Evolutionary conservation across 176 grass and related monocot genomes (phyloP).

Genomic region (Triticum aestivum): DNA sequence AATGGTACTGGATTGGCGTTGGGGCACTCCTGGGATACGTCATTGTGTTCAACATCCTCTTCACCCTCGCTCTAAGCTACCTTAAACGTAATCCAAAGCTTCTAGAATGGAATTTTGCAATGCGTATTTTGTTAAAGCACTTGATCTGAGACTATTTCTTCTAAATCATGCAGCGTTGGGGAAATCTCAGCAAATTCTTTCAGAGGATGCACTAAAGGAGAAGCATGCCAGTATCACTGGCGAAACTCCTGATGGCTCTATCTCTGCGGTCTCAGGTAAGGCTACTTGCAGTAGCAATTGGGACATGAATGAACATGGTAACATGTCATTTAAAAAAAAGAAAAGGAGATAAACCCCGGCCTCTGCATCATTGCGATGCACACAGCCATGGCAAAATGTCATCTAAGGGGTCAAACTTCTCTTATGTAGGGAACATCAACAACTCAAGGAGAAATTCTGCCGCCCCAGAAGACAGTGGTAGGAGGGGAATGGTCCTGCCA

Average conservation of each 20-base stretch:
- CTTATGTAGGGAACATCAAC: background rate
- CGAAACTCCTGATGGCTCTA: conserved; percentile 23
- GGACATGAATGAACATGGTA: background rate
- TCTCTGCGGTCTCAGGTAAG: conserved; percentile 14
- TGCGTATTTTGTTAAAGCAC: conserved; percentile 11
- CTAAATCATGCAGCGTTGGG: conserved; percentile 38
- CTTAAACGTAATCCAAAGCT: conserved; percentile 47
- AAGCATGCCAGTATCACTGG: conserved; percentile 66
- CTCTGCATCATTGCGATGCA: too few species aligned
- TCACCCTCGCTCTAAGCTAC: conserved; percentile 54
- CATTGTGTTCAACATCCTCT: conserved; percentile 57
- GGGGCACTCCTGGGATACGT: conserved; percentile 56
- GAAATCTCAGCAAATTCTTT: conserved; percentile 46
- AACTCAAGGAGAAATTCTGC: conserved; percentile 31
- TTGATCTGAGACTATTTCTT: conserved; percentile 19
- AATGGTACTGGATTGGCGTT: conserved; percentile 71
- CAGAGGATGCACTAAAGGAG: conserved; percentile 63
- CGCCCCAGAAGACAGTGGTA: conserved; percentile 6
- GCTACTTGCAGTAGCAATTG: background rate
- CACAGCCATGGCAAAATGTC: background rate
- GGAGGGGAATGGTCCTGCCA: conserved; percentile 70
- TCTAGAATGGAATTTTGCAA: conserved; percentile 5
- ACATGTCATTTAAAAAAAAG: background rate
- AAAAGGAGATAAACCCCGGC: too few species aligned
- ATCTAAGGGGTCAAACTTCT: conserved; percentile 3